Conservation (phyloP, 352 stramenopile species). For the Pythium vanterpoolii region DNA sequence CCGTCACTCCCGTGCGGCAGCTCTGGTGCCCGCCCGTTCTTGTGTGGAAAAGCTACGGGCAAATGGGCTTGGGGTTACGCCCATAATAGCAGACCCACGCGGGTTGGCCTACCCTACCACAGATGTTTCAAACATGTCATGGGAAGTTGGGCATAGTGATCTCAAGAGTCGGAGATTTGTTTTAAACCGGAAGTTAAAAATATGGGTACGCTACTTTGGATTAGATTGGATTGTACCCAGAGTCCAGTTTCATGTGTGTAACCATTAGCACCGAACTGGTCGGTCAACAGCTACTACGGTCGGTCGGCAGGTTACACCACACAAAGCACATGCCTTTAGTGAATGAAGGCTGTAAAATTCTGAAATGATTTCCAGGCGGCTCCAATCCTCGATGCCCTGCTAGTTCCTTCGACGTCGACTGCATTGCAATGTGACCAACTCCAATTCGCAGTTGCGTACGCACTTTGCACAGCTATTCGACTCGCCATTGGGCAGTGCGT, state of each 20-base stretch:
- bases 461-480: neutral
- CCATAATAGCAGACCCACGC: neutral
- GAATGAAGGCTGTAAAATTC: too few relatives aligned
- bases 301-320: too few relatives aligned
- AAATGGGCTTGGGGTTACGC: constrained; percentile 4
- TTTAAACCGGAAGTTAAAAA: constrained; percentile 5
- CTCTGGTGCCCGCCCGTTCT: constrained; percentile 1
- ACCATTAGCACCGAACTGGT: constrained; percentile 3
- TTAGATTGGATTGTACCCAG: constrained; percentile 17
- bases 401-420: neutral
- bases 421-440: neutral
- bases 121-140: constrained; percentile 3
- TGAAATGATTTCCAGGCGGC: neutral
- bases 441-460: neutral
- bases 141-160: constrained; percentile 14
- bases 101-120: neutral
- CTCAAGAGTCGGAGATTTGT: neutral
- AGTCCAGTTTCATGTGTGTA: constrained; percentile 22
- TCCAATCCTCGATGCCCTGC: neutral
- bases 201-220: neutral
- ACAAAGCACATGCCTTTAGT: too few relatives aligned
- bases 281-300: neutral
- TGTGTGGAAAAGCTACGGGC: neutral
- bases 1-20: constrained; percentile 8
- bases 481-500: neutral